Evolutionary conservation across 2,329 filamentous ascomycete species (phyloP).

Genomic region (Xylaria polymorpha): DNA sequence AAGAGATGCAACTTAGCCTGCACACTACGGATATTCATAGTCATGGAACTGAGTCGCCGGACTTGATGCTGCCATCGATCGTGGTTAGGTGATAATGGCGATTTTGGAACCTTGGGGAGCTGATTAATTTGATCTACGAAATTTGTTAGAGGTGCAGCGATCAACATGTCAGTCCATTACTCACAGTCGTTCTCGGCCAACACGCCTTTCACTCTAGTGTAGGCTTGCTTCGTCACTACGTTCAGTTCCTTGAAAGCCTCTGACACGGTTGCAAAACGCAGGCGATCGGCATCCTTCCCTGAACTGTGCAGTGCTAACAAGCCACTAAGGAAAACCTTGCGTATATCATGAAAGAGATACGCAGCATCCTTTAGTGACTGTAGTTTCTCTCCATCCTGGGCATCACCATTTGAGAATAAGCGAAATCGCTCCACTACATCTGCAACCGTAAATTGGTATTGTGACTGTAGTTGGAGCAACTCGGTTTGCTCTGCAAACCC

Average conservation of each 20-base stretch:
- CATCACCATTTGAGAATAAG: constrained; percentile 71
- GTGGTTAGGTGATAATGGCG: constrained; percentile 75
- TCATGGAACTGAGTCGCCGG: constrained; percentile 87
- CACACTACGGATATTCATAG: constrained; percentile 87
- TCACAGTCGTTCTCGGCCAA: constrained; percentile 83
- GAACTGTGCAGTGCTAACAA: constrained; percentile 87
- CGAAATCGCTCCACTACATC: constrained; percentile 77
- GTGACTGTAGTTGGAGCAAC: constrained; percentile 91
- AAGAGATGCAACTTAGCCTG: constrained; percentile 95
- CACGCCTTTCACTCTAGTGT: constrained; percentile 73
- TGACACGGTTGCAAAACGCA: constrained; percentile 81
- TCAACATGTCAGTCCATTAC: constrained; percentile 47
- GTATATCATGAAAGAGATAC: constrained; percentile 80
- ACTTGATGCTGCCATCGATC: constrained; percentile 89
- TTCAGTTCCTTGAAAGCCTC: constrained; percentile 78
- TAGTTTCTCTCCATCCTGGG: constrained; percentile 81
- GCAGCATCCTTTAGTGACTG: constrained; percentile 84
- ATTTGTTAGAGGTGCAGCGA: constrained; percentile 14
- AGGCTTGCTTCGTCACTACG: constrained; percentile 69
- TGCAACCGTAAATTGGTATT: constrained; percentile 81
- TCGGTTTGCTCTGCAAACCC: constrained; percentile 82
- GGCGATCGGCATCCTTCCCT: constrained; percentile 79
- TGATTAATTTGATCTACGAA: constrained; percentile 50
- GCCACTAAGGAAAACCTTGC: constrained; percentile 90
- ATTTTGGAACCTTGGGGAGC: constrained; percentile 68